Percentiles rank a stretch among this genome's conserved stretches.
Evolutionary conservation across 148 eudicot species (phyloP).

Genomic region (Drosera capensis): DNA sequence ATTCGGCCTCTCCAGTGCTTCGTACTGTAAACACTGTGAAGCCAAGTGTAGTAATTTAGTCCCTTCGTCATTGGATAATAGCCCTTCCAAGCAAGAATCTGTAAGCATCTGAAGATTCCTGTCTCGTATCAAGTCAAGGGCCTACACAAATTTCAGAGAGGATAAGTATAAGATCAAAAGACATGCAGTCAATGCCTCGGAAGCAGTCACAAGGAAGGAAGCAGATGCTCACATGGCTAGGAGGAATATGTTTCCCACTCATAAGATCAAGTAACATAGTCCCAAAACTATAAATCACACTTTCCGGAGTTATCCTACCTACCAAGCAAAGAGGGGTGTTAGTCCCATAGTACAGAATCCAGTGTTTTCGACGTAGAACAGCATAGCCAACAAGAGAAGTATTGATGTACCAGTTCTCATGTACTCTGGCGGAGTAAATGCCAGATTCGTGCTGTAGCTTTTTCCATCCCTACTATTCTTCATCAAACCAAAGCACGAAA

Average conservation of each 20-base stretch:
- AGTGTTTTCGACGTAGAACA: too few species aligned
- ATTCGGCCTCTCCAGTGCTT: conserved; percentile 56
- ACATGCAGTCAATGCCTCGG: too few species aligned
- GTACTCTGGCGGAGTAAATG: conserved; percentile 69
- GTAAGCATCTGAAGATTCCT: conserved; percentile 55
- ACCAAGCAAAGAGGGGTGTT: not conserved
- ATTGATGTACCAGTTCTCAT: conserved; percentile 37
- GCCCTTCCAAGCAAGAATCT: conserved; percentile 62
- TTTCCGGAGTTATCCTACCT: conserved; percentile 60
- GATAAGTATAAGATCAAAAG: not conserved
- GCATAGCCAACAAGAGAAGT: not conserved
- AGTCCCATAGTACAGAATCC: conserved; percentile 1
- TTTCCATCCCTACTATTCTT: conserved; percentile 64
- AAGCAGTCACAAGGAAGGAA: conserved; percentile 1
- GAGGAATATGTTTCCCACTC: conserved; percentile 69
- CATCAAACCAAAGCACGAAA: conserved; percentile 74
- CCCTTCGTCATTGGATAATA: conserved; percentile 42
- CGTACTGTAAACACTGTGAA: conserved; percentile 55
- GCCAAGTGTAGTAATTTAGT: conserved; percentile 53
- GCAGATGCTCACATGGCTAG: conserved; percentile 39
- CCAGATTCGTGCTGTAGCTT: conserved; percentile 63
- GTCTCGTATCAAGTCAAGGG: conserved; percentile 56
- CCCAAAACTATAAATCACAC: conserved; percentile 60
- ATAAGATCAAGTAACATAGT: conserved; percentile 58
- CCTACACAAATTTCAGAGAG: conserved; percentile 17